Conservation (phyloP, 768 basidiomycete species). For the Boletus rubroflammeus region DNA sequence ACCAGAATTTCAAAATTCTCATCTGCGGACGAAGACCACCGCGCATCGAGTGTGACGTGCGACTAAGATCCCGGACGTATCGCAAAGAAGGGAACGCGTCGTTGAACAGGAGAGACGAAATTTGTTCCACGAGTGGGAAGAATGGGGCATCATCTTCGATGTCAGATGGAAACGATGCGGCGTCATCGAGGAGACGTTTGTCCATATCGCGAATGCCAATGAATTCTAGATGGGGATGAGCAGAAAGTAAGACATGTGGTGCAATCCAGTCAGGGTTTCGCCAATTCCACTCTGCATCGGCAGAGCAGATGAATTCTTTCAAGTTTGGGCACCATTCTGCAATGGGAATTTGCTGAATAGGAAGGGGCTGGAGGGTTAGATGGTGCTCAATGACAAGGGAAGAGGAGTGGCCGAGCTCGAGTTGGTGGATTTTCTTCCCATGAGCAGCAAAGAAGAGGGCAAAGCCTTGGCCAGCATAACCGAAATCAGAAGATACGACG, state of each 20-base stretch:
- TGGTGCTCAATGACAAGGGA: constrained; percentile 67
- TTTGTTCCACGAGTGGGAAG: constrained; percentile 63
- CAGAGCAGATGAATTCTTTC: constrained; percentile 65
- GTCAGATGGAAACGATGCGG: constrained; percentile 29
- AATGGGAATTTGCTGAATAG: constrained; percentile 42
- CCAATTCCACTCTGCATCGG: constrained; percentile 83
- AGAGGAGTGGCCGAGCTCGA: constrained; percentile 71
- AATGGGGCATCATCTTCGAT: constrained; percentile 47
- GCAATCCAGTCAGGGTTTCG: constrained; percentile 77
- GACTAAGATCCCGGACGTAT: constrained; percentile 65
- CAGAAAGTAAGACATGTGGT: constrained; percentile 65
- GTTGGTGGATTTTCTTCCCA: constrained; percentile 55
- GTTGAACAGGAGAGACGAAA: constrained; percentile 51
- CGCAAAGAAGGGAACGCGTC: constrained; percentile 61
- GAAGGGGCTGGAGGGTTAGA: constrained; percentile 44
- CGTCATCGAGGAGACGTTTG: constrained; percentile 51
- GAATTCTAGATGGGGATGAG: constrained; percentile 57
- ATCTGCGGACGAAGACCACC: constrained; percentile 28
- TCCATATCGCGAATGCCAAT: constrained; percentile 75
- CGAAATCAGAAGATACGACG: constrained; percentile 68
- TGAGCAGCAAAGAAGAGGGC: constrained; percentile 63
- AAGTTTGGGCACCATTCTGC: constrained; percentile 71
- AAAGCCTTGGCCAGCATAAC: constrained; percentile 65
- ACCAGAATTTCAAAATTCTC: constrained; percentile 47
- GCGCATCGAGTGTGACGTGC: constrained; percentile 54